Evolutionary conservation across 2,329 filamentous ascomycete species (phyloP).

Genomic region (Pleomassaria siparia): DNA sequence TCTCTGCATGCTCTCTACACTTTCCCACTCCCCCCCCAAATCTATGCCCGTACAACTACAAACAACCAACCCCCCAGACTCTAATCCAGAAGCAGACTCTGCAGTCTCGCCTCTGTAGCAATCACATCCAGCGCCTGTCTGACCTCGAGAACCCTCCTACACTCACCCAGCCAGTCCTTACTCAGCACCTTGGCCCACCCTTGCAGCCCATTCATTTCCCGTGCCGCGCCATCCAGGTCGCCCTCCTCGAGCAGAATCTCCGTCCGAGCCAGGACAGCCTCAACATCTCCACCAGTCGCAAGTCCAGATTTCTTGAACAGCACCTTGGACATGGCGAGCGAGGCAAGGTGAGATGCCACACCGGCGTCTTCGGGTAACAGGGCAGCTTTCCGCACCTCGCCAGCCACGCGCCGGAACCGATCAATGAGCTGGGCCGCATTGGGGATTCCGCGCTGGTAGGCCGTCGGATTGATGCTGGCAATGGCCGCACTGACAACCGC

Average conservation of each 20-base stretch:
- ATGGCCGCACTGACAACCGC: conserved; percentile 90
- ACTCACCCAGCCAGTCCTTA: conserved; percentile 90
- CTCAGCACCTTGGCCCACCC: conserved; percentile 96
- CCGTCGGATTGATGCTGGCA: conserved; percentile 88
- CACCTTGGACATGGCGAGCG: conserved; percentile 85
- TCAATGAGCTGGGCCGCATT: conserved; percentile 86
- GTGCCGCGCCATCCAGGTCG: conserved; percentile 83
- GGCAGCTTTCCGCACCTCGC: conserved; percentile 90
- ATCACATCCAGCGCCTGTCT: conserved; percentile 96
- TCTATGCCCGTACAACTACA: neutral
- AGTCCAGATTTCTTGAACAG: conserved; percentile 87
- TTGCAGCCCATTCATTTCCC: conserved; percentile 90
- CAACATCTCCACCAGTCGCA: conserved; percentile 83
- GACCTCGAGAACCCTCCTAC: conserved; percentile 89
- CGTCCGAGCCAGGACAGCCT: conserved; percentile 86
- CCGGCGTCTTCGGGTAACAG: conserved; percentile 91
- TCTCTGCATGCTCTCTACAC: neutral
- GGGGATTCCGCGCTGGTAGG: conserved; percentile 90
- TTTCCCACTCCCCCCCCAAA: neutral
- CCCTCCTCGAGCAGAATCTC: conserved; percentile 92
- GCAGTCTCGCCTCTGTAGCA: conserved; percentile 83
- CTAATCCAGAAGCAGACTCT: conserved; percentile 81
- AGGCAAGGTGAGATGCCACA: conserved; percentile 90
- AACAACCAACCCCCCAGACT: neutral
- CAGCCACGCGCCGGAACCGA: conserved; percentile 89